These are phyloP conservation scores for Mucor mucedo DNA, from an alignment of 371 early-diverging fungal genomes.

Conservation along the genomic window DNA sequence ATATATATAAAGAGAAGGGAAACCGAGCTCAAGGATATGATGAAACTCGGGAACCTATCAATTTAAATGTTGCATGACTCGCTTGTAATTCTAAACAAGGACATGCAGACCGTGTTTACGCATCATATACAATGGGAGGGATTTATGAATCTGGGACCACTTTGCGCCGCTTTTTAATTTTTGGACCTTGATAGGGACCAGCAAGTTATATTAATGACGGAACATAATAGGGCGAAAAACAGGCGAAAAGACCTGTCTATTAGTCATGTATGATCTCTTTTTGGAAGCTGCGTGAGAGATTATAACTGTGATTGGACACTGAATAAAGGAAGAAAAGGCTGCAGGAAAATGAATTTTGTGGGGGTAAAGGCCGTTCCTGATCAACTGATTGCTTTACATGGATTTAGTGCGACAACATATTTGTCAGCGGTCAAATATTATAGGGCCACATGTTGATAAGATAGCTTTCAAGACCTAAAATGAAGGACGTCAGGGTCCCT, in stretches of 20 bases:
- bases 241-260: conserved; percentile 8
- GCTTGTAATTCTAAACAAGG: too few relatives aligned
- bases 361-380: conserved; percentile 2
- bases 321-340: not conserved
- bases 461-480: conserved; percentile 9
- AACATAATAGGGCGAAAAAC: conserved; percentile 2
- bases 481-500: not conserved
- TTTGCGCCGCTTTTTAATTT: too few relatives aligned
- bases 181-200: too few relatives aligned
- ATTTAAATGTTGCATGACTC: too few relatives aligned
- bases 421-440: conserved; percentile 31
- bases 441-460: conserved; percentile 22
- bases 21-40: too few relatives aligned
- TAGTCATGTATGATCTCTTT: conserved; percentile 6
- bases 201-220: not conserved
- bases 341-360: conserved; percentile 1
- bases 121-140: not conserved
- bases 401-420: conserved; percentile 26
- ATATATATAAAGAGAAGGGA: too few relatives aligned
- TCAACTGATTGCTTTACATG: conserved; percentile 16
- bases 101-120: not conserved
- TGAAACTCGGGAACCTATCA: too few relatives aligned
- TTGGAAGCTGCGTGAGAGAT: conserved; percentile 24
- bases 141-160: too few relatives aligned
- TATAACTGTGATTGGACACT: conserved; percentile 17